Conservation (phyloP, 805 yeast species). For the Candida sonorensis region DNA sequence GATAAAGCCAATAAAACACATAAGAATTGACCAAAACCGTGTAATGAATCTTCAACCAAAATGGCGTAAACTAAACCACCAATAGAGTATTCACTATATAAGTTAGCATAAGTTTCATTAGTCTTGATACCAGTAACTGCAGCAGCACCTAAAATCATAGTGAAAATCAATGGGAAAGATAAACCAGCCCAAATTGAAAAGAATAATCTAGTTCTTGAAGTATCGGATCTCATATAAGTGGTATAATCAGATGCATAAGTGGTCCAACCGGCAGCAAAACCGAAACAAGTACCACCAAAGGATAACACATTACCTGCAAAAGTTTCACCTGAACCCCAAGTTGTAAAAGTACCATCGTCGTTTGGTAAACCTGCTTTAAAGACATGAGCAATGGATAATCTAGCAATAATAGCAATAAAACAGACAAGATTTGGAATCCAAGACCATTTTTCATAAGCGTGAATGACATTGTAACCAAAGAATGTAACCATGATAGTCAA, state of each 20-base stretch:
- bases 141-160: conserved; percentile 82
- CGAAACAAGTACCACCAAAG: conserved; percentile 77
- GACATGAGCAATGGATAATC: conserved; percentile 60
- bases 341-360: conserved; percentile 20
- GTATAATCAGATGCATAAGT: conserved; percentile 91
- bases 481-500: conserved; percentile 68
- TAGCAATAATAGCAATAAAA: conserved; percentile 72
- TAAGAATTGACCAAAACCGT: conserved; percentile 86
- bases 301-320: conserved; percentile 75
- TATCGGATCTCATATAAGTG: conserved; percentile 70
- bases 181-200: conserved; percentile 58
- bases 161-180: conserved; percentile 60
- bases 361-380: conserved; percentile 45
- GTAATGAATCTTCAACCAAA: conserved; percentile 71
- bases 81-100: conserved; percentile 47
- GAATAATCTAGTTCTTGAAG: conserved; percentile 55
- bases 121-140: conserved; percentile 60
- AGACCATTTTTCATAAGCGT: conserved; percentile 73
- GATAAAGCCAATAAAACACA: conserved; percentile 80
- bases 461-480: conserved; percentile 81
- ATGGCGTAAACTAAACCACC: conserved; percentile 84
- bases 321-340: conserved; percentile 46
- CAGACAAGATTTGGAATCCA: conserved; percentile 79
- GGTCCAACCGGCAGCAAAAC: conserved; percentile 93
- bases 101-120: conserved; percentile 37